phyloP scores from a whole-genome alignment of 768 basidiomycete genomes.

The Guyanaporus albipodus region DNA sequence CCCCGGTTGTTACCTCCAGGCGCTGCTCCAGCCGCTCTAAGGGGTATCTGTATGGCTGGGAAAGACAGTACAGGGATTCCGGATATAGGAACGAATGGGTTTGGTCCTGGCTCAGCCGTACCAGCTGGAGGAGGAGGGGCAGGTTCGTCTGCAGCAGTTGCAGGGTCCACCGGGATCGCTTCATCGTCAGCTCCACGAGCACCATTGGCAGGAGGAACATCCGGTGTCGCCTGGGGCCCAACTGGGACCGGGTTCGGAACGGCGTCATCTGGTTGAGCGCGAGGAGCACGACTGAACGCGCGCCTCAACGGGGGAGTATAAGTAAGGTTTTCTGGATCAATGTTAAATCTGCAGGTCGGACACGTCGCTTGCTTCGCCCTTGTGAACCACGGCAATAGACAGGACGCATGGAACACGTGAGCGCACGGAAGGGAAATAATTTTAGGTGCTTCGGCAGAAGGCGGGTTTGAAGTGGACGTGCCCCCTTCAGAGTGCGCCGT shows the following conservation, averaged over 20 bases:
- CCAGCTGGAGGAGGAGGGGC: neutral
- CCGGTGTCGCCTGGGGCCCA: slow-evolving; percentile 4
- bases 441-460: slow-evolving; percentile 30
- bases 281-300: slow-evolving; percentile 11
- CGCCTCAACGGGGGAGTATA: slow-evolving; percentile 29
- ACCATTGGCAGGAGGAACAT: slow-evolving; percentile 3
- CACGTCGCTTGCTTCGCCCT: slow-evolving; percentile 76
- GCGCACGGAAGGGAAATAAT: slow-evolving; percentile 75
- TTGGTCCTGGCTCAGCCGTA: slow-evolving; percentile 14
- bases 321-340: slow-evolving; percentile 75
- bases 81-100: slow-evolving; percentile 16
- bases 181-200: neutral
- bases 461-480: slow-evolving; percentile 3
- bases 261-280: slow-evolving; percentile 10
- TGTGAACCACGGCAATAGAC: slow-evolving; percentile 81
- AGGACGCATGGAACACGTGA: slow-evolving; percentile 77
- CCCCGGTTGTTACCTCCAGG: slow-evolving; percentile 19
- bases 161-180: slow-evolving; percentile 1
- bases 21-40: slow-evolving; percentile 7
- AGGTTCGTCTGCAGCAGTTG: neutral
- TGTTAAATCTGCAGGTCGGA: slow-evolving; percentile 78
- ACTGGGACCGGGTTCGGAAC: slow-evolving; percentile 14
- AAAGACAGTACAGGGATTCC: slow-evolving; percentile 28
- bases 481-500: slow-evolving; percentile 11
- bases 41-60: slow-evolving; percentile 25